These are phyloP conservation scores for Aspergillus pseudoglaucus DNA, from an alignment of 2,329 filamentous ascomycete species.

Conservation along the genomic window DNA sequence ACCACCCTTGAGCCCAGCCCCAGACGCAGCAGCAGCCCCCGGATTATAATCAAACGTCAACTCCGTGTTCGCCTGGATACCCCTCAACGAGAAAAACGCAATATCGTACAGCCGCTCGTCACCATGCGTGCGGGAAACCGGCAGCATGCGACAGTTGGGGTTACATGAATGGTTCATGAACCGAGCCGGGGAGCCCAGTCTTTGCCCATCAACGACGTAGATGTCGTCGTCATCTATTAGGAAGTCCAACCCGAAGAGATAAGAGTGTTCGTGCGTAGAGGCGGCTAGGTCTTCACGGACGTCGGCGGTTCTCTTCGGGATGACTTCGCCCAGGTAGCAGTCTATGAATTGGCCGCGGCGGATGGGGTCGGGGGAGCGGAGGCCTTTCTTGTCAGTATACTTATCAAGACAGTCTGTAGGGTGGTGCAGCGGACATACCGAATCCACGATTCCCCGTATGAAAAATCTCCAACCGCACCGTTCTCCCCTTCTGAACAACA, in stretches of 20 bases:
- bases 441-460: slow-evolving; percentile 37
- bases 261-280: slow-evolving; percentile 27
- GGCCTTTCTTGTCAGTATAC: slow-evolving; percentile 25
- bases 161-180: slow-evolving; percentile 47
- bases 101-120: slow-evolving; percentile 40
- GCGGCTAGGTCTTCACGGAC: slow-evolving; percentile 28
- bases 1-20: slow-evolving; percentile 11
- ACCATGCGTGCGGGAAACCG: slow-evolving; percentile 35
- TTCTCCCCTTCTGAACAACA: slow-evolving; percentile 36
- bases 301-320: slow-evolving; percentile 32
- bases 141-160: slow-evolving; percentile 41
- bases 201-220: slow-evolving; percentile 40
- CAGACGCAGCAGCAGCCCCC: neutral
- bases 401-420: too few species aligned
- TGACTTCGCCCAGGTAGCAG: slow-evolving; percentile 40
- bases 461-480: slow-evolving; percentile 37
- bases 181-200: slow-evolving; percentile 36
- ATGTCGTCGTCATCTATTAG: slow-evolving; percentile 21
- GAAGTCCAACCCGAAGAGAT: slow-evolving; percentile 40
- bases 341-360: slow-evolving; percentile 41
- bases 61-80: slow-evolving; percentile 38
- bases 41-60: slow-evolving; percentile 45
- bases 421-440: too few species aligned
- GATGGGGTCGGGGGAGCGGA: slow-evolving; percentile 34
- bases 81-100: slow-evolving; percentile 41